Percentiles rank a stretch among this genome's conserved stretches.
Conservation (phyloP, 2,329 filamentous ascomycete species). For the Arthrinium puccinioides region DNA sequence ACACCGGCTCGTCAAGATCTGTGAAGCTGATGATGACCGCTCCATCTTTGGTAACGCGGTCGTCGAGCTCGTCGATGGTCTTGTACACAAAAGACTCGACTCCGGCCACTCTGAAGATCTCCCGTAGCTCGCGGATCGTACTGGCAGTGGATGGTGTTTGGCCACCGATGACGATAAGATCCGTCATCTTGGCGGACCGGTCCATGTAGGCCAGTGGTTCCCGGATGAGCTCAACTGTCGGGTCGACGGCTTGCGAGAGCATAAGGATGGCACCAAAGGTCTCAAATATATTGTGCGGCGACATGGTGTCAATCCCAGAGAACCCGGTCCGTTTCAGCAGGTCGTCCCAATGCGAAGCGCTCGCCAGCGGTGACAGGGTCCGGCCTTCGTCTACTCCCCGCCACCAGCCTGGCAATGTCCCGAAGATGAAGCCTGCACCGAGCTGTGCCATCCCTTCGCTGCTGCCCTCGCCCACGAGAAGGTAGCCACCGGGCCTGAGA, state of each 20-base stretch:
- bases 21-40: no score
- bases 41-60: no score
- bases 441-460: no score
- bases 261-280: neutral
- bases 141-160: no score
- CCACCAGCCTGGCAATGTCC: constrained; percentile 30
- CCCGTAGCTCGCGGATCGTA: no score
- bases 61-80: no score
- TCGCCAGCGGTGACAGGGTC: constrained; percentile 9
- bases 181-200: no score
- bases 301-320: constrained; percentile 15
- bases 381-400: constrained; percentile 19
- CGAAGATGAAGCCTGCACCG: constrained; percentile 24
- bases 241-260: neutral
- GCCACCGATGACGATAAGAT: no score
- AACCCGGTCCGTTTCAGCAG: constrained; percentile 14
- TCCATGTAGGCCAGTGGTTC: no score
- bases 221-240: neutral
- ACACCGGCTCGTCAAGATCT: constrained; percentile 7
- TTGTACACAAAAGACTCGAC: no score
- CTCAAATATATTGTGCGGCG: constrained; percentile 1
- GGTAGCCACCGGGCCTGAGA: constrained; percentile 28
- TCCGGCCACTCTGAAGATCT: no score
- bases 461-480: constrained; percentile 16
- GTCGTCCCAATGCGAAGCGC: constrained; percentile 14